These are phyloP conservation scores for Cordyceps cicadae DNA, from an alignment of 2,329 filamentous ascomycete species.

Conservation along the genomic window DNA sequence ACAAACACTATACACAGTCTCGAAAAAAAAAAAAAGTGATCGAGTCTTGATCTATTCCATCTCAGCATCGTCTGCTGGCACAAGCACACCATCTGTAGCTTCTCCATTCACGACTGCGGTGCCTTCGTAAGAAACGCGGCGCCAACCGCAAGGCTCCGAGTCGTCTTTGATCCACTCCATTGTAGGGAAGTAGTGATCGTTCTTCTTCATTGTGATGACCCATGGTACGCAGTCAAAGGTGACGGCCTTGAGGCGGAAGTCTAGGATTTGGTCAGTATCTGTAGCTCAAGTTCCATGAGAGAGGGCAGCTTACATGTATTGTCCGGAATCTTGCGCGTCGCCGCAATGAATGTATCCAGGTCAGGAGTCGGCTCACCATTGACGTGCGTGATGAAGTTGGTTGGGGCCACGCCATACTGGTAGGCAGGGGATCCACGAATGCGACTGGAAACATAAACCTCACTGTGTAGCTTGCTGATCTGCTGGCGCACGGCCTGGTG, in stretches of 20 bases:
- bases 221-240: conserved; percentile 98
- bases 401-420: conserved; percentile 86
- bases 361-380: conserved; percentile 82
- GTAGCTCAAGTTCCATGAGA: neutral
- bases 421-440: conserved; percentile 76
- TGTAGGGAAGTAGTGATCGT: conserved; percentile 85
- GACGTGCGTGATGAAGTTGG: conserved; percentile 95
- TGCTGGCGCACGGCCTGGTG: conserved; percentile 96
- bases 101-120: conserved; percentile 46
- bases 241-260: conserved; percentile 94
- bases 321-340: conserved; percentile 81
- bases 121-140: conserved; percentile 53
- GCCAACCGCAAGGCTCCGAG: conserved; percentile 53
- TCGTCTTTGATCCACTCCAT: conserved; percentile 61
- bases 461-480: conserved; percentile 90
- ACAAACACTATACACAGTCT: conserved; percentile 6
- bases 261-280: conserved; percentile 26
- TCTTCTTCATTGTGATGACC: conserved; percentile 99
- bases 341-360: conserved; percentile 68
- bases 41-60: conserved; percentile 26
- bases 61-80: conserved; percentile 34
- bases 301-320: conserved; percentile 64
- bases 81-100: conserved; percentile 39
- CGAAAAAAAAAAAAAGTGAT: neutral
- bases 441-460: conserved; percentile 89